Evolutionary conservation across 371 early-diverging fungal species (phyloP).

Genomic region (Mortierella sp.): DNA sequence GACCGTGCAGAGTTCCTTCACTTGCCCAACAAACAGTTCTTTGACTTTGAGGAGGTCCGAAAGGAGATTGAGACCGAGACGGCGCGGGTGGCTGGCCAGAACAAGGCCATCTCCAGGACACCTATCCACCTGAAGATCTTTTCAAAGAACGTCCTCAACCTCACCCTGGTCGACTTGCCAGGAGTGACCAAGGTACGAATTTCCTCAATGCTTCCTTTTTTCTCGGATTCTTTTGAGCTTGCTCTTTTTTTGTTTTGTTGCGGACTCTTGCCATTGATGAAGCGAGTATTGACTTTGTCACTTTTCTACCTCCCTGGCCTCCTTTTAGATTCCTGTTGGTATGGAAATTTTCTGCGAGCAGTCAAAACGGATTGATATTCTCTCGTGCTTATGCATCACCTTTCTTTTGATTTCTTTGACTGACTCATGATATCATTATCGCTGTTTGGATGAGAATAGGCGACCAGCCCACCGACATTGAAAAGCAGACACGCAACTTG

Average conservation of each 20-base stretch:
- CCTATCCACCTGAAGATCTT: constrained; percentile 93
- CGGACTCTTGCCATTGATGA: not conserved
- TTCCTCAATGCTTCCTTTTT: not conserved
- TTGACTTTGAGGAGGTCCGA: constrained; percentile 86
- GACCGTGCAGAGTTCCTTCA: constrained; percentile 86
- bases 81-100: constrained; percentile 84
- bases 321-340: constrained; percentile 62
- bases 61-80: constrained; percentile 94
- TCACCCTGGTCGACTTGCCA: constrained; percentile 96
- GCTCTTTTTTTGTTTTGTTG: not conserved
- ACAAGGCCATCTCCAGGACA: constrained; percentile 88
- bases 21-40: constrained; percentile 81
- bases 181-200: constrained; percentile 87
- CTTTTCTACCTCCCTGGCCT: not conserved
- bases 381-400: constrained; percentile 1
- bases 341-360: constrained; percentile 23
- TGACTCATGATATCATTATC: not conserved
- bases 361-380: not conserved
- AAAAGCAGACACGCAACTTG: constrained; percentile 87
- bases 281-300: not conserved
- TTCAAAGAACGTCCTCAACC: constrained; percentile 87
- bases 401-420: not conserved
- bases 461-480: constrained; percentile 78
- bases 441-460: constrained; percentile 23
- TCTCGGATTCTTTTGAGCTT: not conserved